These are phyloP conservation scores for Pouteria glomerata DNA, from an alignment of 148 eudicot genomes.

Conservation along the genomic window DNA sequence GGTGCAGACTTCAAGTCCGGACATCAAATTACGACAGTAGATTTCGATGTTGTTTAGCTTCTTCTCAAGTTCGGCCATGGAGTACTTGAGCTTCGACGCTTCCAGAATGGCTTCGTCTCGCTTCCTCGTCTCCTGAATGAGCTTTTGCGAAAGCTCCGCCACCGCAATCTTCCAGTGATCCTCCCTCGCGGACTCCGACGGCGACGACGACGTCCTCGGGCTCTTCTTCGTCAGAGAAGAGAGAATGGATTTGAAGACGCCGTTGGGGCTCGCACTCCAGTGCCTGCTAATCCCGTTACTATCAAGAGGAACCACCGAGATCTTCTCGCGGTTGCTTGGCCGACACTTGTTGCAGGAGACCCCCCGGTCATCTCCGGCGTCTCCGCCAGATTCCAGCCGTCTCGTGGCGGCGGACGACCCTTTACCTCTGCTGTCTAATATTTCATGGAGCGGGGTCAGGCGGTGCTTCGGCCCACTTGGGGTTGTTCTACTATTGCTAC, in stretches of 20 bases:
- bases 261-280: slow-evolving; percentile 47
- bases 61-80: slow-evolving; percentile 76
- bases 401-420: slow-evolving; percentile 18
- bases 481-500: slow-evolving; percentile 30
- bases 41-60: slow-evolving; percentile 70
- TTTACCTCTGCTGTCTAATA: slow-evolving; percentile 13
- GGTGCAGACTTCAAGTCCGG: slow-evolving; percentile 48
- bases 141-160: slow-evolving; percentile 68
- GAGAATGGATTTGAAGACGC: slow-evolving; percentile 55
- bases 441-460: slow-evolving; percentile 52
- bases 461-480: slow-evolving; percentile 31
- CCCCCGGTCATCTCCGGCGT: slow-evolving; percentile 3
- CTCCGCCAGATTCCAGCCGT: slow-evolving; percentile 10
- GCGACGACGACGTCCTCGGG: slow-evolving; percentile 32
- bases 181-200: slow-evolving; percentile 32
- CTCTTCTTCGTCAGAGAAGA: slow-evolving; percentile 46
- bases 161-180: slow-evolving; percentile 65
- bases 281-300: slow-evolving; percentile 22
- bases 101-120: slow-evolving; percentile 80
- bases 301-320: slow-evolving; percentile 57
- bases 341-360: slow-evolving; percentile 81
- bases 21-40: slow-evolving; percentile 62
- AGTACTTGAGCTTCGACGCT: slow-evolving; percentile 59
- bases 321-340: slow-evolving; percentile 60
- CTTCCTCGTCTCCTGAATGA: slow-evolving; percentile 51